Conservation (phyloP, 2,329 filamentous ascomycete genomes). For the Xylaria sp. region DNA sequence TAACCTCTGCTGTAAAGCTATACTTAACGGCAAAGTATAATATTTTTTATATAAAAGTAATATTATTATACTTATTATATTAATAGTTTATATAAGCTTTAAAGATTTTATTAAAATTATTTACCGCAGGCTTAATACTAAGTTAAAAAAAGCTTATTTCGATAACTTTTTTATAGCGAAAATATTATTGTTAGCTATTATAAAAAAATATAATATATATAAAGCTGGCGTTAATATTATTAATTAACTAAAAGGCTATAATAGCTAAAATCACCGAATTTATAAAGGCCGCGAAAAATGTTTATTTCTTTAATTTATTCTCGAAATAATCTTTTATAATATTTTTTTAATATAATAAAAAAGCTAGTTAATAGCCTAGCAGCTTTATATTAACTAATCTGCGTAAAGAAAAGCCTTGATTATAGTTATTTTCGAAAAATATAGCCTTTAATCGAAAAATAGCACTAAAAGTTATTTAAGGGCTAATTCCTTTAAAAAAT, state of each 20-base stretch:
- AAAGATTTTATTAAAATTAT: no score
- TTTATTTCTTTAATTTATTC: conserved; percentile 13
- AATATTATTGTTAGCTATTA: no score
- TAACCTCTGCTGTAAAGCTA: neutral
- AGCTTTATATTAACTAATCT: no score
- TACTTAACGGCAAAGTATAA: neutral
- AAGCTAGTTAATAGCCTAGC: no score
- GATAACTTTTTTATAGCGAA: no score
- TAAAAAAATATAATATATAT: neutral
- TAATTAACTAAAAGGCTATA: conserved; percentile 5
- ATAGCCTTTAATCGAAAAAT: neutral
- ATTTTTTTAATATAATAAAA: conserved; percentile 1
- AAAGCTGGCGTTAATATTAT: neutral
- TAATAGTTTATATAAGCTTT: conserved; percentile 8
- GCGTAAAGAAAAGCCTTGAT: no score
- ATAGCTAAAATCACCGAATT: neutral
- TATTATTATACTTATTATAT: neutral
- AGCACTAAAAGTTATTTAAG: neutral
- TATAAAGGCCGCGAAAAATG: neutral
- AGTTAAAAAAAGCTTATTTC: no score
- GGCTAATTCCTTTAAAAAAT: neutral
- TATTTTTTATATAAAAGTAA: conserved; percentile 18
- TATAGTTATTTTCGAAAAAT: conserved; percentile 1
- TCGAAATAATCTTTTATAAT: neutral
- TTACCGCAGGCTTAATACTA: no score